Percentiles rank a stretch among this genome's conserved stretches.
Conservation (phyloP, 179 eudicot genomes). For the Drosera spatulata region DNA sequence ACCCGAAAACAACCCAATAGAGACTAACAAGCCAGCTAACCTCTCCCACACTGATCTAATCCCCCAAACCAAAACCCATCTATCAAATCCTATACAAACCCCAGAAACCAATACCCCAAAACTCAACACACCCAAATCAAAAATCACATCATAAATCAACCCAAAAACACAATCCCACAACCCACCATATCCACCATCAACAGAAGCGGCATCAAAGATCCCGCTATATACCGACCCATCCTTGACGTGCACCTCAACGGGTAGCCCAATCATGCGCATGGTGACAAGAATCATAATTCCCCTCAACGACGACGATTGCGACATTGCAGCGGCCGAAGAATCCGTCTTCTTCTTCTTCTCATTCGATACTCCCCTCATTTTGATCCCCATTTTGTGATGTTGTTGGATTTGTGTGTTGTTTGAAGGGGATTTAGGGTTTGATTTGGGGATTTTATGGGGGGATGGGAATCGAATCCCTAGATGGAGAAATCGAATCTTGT, state of each 20-base stretch:
- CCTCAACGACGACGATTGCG: conserved; percentile 9
- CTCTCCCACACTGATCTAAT: no score
- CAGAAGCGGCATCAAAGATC: conserved; percentile 62
- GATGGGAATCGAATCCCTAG: no score
- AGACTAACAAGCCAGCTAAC: no score
- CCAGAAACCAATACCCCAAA: background rate
- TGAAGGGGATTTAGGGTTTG: no score
- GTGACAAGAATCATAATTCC: conserved; percentile 64
- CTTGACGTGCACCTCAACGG: conserved; percentile 72
- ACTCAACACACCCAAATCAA: conserved; percentile 6
- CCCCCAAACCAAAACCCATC: no score
- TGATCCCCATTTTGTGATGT: conserved; percentile 41
- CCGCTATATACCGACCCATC: conserved; percentile 86
- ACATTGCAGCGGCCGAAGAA: no score
- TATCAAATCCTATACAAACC: background rate
- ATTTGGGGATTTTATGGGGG: no score
- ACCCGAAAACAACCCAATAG: no score
- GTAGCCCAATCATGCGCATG: conserved; percentile 70
- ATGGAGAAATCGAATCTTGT: no score
- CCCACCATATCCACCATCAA: conserved; percentile 59
- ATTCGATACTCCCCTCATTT: conserved; percentile 24
- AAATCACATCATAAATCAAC: background rate
- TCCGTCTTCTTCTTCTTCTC: background rate
- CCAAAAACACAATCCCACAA: background rate
- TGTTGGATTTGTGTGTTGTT: no score